phyloP scores from a whole-genome alignment of 2,329 filamentous ascomycete species.

The Talaromyces pinophilus region DNA sequence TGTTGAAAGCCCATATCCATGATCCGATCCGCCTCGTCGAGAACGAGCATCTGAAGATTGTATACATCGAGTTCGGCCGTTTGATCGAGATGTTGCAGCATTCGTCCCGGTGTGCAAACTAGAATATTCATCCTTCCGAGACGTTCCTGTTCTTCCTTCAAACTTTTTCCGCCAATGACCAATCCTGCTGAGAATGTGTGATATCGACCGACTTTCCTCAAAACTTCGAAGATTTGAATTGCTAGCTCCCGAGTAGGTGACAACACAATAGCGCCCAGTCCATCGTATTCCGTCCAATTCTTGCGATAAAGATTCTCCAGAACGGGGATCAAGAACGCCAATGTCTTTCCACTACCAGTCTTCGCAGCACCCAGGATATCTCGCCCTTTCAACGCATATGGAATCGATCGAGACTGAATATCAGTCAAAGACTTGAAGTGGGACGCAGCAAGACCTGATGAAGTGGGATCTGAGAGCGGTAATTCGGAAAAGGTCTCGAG shows the following conservation, averaged over 20 bases:
- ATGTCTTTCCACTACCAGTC: constrained; percentile 91
- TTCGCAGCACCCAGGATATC: constrained; percentile 95
- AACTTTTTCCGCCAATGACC: constrained; percentile 88
- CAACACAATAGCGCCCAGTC: constrained; percentile 86
- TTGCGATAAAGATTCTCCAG: constrained; percentile 88
- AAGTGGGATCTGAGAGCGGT: constrained; percentile 79
- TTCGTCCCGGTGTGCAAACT: constrained; percentile 90
- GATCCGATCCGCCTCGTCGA: constrained; percentile 95
- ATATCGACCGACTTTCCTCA: constrained; percentile 84
- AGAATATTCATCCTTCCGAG: constrained; percentile 93
- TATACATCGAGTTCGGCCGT: constrained; percentile 87
- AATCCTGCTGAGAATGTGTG: constrained; percentile 90
- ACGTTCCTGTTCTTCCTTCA: constrained; percentile 83
- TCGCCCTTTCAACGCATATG: constrained; percentile 76
- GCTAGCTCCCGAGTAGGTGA: constrained; percentile 93
- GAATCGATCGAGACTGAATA: constrained; percentile 87
- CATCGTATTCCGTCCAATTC: constrained; percentile 88
- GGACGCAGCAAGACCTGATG: constrained; percentile 75
- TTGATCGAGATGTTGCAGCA: constrained; percentile 94
- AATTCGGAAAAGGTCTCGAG: constrained; percentile 76
- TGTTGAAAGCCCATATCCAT: constrained; percentile 96
- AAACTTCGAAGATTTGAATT: constrained; percentile 93
- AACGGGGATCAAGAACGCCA: constrained; percentile 88
- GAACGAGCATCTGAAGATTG: constrained; percentile 85
- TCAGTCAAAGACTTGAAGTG: constrained; percentile 91